Evolutionary conservation across 495 filamentous ascomycete species (phyloP).

Genomic region (Xylaria castorea): DNA sequence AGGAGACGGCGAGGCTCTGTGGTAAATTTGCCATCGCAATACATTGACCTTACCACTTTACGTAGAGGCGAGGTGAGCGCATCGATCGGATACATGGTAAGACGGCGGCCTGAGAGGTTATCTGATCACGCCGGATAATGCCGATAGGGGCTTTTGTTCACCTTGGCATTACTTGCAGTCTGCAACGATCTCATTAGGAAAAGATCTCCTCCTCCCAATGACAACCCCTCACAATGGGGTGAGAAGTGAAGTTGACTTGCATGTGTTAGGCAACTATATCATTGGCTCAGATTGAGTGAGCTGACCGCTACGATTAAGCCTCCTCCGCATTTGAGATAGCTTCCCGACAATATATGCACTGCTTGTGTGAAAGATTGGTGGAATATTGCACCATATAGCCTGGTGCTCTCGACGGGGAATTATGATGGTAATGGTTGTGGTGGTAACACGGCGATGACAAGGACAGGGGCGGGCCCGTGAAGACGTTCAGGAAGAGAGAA

Average conservation of each 20-base stretch:
- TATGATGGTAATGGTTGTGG: background rate
- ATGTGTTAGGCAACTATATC: background rate
- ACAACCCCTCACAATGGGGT: constrained; percentile 9
- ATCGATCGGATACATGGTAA: background rate
- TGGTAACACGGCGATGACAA: background rate
- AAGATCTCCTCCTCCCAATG: constrained; percentile 1
- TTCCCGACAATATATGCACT: background rate
- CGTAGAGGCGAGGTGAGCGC: background rate
- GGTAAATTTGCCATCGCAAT: background rate
- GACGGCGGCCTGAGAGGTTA: background rate
- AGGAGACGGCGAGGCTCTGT: background rate
- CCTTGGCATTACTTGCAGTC: constrained; percentile 24
- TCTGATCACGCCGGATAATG: background rate
- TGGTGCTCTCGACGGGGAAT: background rate
- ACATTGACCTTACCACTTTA: background rate
- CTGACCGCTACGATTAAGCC: background rate
- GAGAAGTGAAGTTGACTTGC: background rate
- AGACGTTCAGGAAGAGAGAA: background rate
- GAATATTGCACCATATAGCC: background rate
- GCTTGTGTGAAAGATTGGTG: background rate
- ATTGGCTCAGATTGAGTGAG: background rate
- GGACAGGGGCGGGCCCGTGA: background rate
- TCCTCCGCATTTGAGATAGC: background rate
- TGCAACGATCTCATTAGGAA: background rate
- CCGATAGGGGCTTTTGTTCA: constrained; percentile 27